Conservation (phyloP, 257 asterid genomes). For the Nicotiana sylvestris region DNA sequence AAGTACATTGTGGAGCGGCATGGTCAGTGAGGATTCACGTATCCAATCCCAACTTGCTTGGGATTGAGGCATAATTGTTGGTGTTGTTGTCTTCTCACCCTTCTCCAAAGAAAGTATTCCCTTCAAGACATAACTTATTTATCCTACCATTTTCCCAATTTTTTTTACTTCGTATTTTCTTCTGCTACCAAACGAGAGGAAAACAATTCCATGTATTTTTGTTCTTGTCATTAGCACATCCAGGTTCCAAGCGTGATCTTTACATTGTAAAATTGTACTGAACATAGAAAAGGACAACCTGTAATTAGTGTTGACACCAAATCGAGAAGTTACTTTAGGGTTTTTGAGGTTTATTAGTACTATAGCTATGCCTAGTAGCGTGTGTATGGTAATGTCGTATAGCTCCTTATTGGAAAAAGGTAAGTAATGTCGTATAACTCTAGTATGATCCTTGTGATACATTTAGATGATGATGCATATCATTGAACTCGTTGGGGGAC, state of each 20-base stretch:
- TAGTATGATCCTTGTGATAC: background rate
- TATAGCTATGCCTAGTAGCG: background rate
- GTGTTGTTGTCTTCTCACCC: background rate
- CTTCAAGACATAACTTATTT: background rate
- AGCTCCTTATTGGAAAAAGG: background rate
- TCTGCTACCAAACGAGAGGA: background rate
- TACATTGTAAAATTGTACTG: background rate
- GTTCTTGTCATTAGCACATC: background rate
- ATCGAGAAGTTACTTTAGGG: background rate
- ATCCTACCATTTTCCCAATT: background rate
- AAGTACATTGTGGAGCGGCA: too few relatives aligned
- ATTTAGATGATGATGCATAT: background rate
- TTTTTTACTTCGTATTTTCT: background rate
- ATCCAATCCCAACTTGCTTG: too few relatives aligned
- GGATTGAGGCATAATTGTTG: too few relatives aligned
- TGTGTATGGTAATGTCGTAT: background rate
- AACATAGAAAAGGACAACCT: background rate
- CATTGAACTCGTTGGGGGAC: background rate
- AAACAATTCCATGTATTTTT: background rate
- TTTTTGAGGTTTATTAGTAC: background rate
- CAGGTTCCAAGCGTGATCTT: background rate
- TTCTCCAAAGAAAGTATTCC: background rate
- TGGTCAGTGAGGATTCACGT: too few relatives aligned
- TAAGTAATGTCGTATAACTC: background rate
- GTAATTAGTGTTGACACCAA: background rate